Evolutionary conservation across 2,329 filamentous ascomycete genomes (phyloP).

Genomic region (Magnaporthiopsis poae): DNA sequence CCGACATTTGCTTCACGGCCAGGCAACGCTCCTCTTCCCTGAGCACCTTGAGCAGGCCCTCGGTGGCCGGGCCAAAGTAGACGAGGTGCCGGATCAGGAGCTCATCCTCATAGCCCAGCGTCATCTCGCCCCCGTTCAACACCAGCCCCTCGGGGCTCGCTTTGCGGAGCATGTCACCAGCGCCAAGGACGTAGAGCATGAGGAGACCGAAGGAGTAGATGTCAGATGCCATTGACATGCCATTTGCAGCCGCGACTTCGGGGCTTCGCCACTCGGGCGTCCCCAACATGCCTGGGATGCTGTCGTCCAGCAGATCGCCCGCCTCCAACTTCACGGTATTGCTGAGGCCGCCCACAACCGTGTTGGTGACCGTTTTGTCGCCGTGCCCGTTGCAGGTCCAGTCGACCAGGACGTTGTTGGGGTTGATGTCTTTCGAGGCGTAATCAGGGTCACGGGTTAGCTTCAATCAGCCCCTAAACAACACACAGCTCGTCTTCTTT

Average conservation of each 20-base stretch:
- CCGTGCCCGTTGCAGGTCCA: background rate
- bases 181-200: background rate
- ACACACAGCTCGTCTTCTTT: too few relatives aligned
- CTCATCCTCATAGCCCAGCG: background rate
- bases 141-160: background rate
- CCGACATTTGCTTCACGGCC: background rate
- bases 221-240: background rate
- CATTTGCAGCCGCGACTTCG: background rate
- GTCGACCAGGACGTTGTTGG: background rate
- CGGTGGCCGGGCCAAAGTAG: background rate
- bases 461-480: too few relatives aligned
- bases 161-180: background rate
- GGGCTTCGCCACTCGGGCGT: background rate
- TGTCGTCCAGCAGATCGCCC: background rate
- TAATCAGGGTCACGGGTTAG: too few relatives aligned
- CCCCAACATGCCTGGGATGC: background rate
- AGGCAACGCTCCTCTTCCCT: background rate
- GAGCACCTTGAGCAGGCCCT: background rate
- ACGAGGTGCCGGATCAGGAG: background rate
- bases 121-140: background rate
- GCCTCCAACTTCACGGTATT: background rate
- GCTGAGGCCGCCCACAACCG: background rate
- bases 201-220: background rate
- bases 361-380: background rate
- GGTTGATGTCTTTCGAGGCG: background rate